Evolutionary conservation across 140 eudicot species (phyloP).

Genomic region (Stevia rebaudiana): DNA sequence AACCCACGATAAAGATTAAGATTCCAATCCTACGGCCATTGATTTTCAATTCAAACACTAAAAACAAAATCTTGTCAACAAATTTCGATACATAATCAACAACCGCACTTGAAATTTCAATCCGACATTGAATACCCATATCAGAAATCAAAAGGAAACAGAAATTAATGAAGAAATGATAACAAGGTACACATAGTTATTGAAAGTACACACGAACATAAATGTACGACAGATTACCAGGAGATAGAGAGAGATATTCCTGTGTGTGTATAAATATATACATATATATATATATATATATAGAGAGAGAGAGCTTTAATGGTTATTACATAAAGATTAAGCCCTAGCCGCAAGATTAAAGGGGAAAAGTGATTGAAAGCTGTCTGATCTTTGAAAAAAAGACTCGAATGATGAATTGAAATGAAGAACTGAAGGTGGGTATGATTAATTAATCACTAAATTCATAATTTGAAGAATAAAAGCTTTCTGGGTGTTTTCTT

Average conservation of each 20-base stretch:
- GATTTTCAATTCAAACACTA: conserved; percentile 17
- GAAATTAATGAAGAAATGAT: conserved; percentile 9
- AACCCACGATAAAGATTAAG: background rate
- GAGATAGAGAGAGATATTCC: conserved; percentile 11
- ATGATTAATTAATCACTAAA: conserved; percentile 22
- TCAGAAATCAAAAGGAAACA: conserved; percentile 9
- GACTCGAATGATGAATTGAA: conserved; percentile 15
- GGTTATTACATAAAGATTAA: conserved; percentile 20
- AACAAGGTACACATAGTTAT: conserved; percentile 26
- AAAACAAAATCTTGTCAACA: conserved; percentile 17
- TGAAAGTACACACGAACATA: conserved; percentile 20
- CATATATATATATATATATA: background rate
- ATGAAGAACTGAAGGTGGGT: conserved; percentile 8
- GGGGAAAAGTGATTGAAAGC: conserved; percentile 20
- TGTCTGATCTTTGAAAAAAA: conserved; percentile 34
- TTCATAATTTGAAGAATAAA: conserved; percentile 17
- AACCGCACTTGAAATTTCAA: conserved; percentile 22
- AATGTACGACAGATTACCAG: conserved; percentile 18
- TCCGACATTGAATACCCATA: conserved; percentile 16
- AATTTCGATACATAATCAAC: conserved; percentile 8
- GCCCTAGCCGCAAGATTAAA: conserved; percentile 42
- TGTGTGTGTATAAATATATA: too few species aligned
- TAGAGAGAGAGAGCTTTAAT: background rate
- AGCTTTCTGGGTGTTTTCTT: conserved; percentile 3
- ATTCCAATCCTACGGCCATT: conserved; percentile 10